Evolutionary conservation across 306 rosid genomes (phyloP), one percentile per base, ranked within the genome.

Genomic region (Ormosia semicastrata): DNA sequence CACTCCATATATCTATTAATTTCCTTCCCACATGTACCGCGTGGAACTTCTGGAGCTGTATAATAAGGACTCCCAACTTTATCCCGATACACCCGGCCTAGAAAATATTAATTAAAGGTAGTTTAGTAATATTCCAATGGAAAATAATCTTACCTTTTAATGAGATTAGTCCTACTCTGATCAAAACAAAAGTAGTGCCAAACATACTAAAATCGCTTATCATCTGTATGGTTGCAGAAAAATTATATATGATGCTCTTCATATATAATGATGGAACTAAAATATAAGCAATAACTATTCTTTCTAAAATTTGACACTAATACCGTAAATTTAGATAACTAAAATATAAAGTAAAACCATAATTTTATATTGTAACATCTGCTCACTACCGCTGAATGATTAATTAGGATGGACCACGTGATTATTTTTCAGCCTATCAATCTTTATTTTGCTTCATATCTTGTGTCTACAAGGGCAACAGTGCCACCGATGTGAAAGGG

Each of bases 21-120:
- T 84, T 94, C 97, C 85, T 92, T 94, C 71, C 98, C 97, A 33
- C 92, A 94, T 83, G 66, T 90, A 64, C 97, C 90, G 18, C 80
- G 79, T 32, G 92, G 77, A 50, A 94, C 97, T 90, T 94, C 97
- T 3, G 98, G 98, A 65, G 98, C 98, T 73, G 91, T 93, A 67
- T 94, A 94, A 79, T 94, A 94, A 59, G 98, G 97, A 83, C 93
- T 94, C 15, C 98, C 98, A 57, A 92, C 97, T 66, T 92, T 89
- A 77, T 94, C 97, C 1, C 84, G 85, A 36, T 90, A 90, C 66
- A 90, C 87, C 86, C 90, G 92, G 70, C 95, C 98, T 94, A 93
- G 7, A 30, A 74, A 83, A 33, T 71, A 43, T 65, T 62, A 46
- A 66, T 64, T 15, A 72, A 47, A 77, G 53, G 62, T 24, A 37